Conservation (phyloP, 164 flowering plant genomes). For the Pachysandra terminalis region DNA sequence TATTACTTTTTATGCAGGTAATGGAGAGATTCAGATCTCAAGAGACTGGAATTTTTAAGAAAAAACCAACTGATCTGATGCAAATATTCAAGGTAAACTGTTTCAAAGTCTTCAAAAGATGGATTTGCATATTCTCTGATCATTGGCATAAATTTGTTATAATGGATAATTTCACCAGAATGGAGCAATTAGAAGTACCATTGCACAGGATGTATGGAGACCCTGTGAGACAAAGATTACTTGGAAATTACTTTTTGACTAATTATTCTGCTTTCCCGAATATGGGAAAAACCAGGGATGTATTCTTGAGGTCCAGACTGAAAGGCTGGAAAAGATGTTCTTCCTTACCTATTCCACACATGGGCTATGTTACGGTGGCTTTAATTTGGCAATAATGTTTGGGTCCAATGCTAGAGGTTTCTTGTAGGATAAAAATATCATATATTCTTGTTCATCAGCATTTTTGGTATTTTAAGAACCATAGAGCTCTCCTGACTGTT, state of each 20-base stretch:
- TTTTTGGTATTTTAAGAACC: no score
- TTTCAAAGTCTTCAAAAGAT: background rate
- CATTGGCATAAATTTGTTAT: background rate
- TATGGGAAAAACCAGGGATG: background rate
- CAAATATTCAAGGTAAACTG: conserved; percentile 86
- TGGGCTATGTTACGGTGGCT: no score
- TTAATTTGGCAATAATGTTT: no score
- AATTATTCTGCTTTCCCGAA: background rate
- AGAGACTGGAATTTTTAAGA: conserved; percentile 84
- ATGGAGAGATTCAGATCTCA: conserved; percentile 85
- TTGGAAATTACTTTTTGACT: background rate
- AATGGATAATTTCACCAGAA: background rate
- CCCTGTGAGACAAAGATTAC: background rate
- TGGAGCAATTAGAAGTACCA: background rate
- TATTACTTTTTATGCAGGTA: conserved; percentile 39
- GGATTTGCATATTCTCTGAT: background rate
- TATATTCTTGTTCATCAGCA: background rate
- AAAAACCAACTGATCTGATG: conserved; percentile 92
- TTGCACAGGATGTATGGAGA: background rate
- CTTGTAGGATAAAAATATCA: background rate
- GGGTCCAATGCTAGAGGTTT: background rate
- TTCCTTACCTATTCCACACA: background rate
- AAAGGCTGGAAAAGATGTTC: background rate
- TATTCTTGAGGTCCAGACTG: background rate
- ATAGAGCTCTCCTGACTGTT: no score